phyloP scores from a whole-genome alignment of 345 rosid genomes.

The Gossypium thurberi region DNA sequence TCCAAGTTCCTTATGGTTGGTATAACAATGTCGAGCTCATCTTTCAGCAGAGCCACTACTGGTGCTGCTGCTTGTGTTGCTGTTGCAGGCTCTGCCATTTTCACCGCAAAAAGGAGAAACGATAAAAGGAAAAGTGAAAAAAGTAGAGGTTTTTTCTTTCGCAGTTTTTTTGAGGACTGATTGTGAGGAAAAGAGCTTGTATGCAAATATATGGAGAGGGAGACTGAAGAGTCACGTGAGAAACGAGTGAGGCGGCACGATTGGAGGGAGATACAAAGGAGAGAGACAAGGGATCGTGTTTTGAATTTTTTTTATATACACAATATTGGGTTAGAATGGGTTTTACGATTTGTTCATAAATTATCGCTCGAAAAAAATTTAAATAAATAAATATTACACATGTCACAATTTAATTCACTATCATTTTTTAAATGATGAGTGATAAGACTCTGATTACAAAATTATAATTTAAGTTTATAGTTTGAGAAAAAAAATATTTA shows the following conservation, averaged over 20 bases:
- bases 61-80: slow-evolving; percentile 32
- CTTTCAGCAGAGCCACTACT: slow-evolving; percentile 47
- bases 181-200: background rate
- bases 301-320: no score
- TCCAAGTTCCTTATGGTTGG: slow-evolving; percentile 93
- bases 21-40: slow-evolving; percentile 89
- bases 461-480: no score
- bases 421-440: no score
- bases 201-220: background rate
- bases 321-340: no score
- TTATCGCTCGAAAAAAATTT: no score
- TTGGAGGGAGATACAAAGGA: background rate
- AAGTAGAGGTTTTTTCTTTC: background rate
- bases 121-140: background rate
- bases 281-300: background rate
- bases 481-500: no score
- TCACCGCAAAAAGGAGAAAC: background rate
- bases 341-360: no score
- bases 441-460: no score
- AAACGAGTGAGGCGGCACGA: slow-evolving; percentile 16
- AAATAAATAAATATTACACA: no score
- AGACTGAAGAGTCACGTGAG: slow-evolving; percentile 20
- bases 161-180: background rate
- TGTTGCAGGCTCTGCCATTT: slow-evolving; percentile 49
- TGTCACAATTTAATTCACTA: no score